Evolutionary conservation across 108 stramenopile species (phyloP), one percentile per base, ranked within the genome.

Genomic region (Seminavis robusta): DNA sequence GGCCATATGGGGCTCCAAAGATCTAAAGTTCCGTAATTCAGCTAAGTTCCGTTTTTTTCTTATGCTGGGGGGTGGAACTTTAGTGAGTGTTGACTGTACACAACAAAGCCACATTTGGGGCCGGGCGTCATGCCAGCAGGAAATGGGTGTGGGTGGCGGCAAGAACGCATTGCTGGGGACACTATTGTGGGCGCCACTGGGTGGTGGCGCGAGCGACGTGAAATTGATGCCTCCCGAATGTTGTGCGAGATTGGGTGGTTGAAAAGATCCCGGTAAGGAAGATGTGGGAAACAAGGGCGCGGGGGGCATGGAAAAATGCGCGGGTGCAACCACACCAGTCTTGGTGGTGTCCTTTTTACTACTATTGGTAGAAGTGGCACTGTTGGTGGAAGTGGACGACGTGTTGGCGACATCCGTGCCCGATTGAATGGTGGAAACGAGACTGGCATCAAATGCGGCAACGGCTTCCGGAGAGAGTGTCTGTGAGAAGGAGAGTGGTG

Each of bases 341-440:
- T 69, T 99, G 26, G 85, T 99, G 67, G 99, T 98, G 72, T 97
- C 96, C 74, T 97, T 99, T 57, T 61, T 75, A 68, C n/a, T 77
- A 80, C 30, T 92, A 79, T 67, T 92, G 90, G 90, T 88, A 92
- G 56, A 86, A 92, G 56, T 77, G 84, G 58, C 86, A 84, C 59
- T 92, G 88, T 71, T 86, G 90, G 27, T 84, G 97, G 37, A 83
- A 94, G 97, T 95, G 0, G 84, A 72, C 47, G 93, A 94, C 55
- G 76, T 99, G 4, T 72, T 96, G 47, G 92, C 95, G 45, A 95
- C 95, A 61, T 96, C 96, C 15, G 72, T 88, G 36, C 70, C 15
- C 19, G 21, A 26, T 25, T 69, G 59, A 17, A 80, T 69, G 0
- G 74, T 76, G 38, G 63, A 63, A 17, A 71, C 68, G 19, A 81